Evolutionary conservation across 2,329 filamentous ascomycete species (phyloP).

Genomic region (Dendrostoma leiphaemia): DNA sequence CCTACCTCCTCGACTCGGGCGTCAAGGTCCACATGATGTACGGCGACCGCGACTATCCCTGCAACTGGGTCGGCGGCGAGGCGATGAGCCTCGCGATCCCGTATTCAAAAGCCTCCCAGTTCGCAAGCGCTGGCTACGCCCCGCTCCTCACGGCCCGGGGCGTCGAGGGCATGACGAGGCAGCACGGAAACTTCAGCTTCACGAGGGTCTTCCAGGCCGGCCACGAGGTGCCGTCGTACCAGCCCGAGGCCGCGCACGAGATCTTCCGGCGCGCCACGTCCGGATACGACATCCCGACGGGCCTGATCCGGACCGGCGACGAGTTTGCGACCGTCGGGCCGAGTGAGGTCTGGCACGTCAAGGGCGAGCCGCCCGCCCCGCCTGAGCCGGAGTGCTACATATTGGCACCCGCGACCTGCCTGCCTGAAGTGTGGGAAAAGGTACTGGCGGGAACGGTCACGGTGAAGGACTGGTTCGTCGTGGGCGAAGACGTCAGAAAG

Average conservation of each 20-base stretch:
- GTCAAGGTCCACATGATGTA: slow-evolving; percentile 57
- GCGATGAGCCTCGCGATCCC: slow-evolving; percentile 46
- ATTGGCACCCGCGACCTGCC: slow-evolving; percentile 18
- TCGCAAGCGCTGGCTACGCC: slow-evolving; percentile 58
- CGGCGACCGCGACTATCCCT: slow-evolving; percentile 56
- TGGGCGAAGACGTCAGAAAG: slow-evolving; percentile 6
- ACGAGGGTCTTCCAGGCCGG: slow-evolving; percentile 57
- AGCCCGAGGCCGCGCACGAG: slow-evolving; percentile 43
- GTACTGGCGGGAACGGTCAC: slow-evolving; percentile 16
- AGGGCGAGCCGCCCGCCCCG: slow-evolving; percentile 13
- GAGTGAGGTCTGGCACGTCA: slow-evolving; percentile 15
- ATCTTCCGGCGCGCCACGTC: slow-evolving; percentile 46
- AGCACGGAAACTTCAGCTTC: slow-evolving; percentile 65
- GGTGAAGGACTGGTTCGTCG: slow-evolving; percentile 22
- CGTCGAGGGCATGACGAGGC: slow-evolving; percentile 62
- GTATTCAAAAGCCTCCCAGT: slow-evolving; percentile 40
- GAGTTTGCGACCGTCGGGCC: slow-evolving; percentile 14
- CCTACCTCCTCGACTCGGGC: slow-evolving; percentile 53
- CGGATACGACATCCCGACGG: slow-evolving; percentile 18
- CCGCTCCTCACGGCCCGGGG: slow-evolving; percentile 57
- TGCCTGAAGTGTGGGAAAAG: slow-evolving; percentile 20
- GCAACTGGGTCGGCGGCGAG: slow-evolving; percentile 58
- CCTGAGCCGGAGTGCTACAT: slow-evolving; percentile 21
- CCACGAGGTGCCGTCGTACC: slow-evolving; percentile 53
- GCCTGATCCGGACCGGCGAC: slow-evolving; percentile 8